Evolutionary conservation across 2,329 filamentous ascomycete species (phyloP).

Genomic region (Monascus ruber): DNA sequence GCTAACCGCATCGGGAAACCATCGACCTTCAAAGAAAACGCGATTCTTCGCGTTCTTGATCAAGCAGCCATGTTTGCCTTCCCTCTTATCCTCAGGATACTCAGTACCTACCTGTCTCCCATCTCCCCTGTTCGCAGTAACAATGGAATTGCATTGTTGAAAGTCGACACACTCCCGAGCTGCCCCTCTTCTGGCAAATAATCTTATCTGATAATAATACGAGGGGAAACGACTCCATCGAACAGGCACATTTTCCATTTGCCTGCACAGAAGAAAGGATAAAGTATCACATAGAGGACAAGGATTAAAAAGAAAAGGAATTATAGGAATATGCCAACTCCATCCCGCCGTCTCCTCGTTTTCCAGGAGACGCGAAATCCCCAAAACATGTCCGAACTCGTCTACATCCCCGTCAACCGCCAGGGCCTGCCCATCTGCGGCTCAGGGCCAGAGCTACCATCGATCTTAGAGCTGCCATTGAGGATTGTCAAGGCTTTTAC

Average conservation of each 20-base stretch:
- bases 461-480: constrained; percentile 23
- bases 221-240: too few relatives aligned
- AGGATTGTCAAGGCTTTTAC: constrained; percentile 25
- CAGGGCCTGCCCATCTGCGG: constrained; percentile 25
- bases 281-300: too few relatives aligned
- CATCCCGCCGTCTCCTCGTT: constrained; percentile 21
- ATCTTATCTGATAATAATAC: too few relatives aligned
- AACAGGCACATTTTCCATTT: too few relatives aligned
- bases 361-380: constrained; percentile 27
- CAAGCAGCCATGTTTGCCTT: too few relatives aligned
- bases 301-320: not conserved
- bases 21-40: not conserved
- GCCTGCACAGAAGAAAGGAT: too few relatives aligned
- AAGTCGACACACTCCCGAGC: too few relatives aligned
- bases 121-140: too few relatives aligned
- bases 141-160: too few relatives aligned
- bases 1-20: not conserved
- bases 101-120: too few relatives aligned
- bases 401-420: constrained; percentile 26
- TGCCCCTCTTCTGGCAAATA: too few relatives aligned
- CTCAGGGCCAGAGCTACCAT: constrained; percentile 20
- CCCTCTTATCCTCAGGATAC: too few relatives aligned
- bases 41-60: not conserved
- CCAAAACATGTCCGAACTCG: constrained; percentile 14
- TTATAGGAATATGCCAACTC: constrained; percentile 4